Conservation (phyloP, 2,329 filamentous ascomycete genomes). For the Calonectria pseudoreteaudii region DNA sequence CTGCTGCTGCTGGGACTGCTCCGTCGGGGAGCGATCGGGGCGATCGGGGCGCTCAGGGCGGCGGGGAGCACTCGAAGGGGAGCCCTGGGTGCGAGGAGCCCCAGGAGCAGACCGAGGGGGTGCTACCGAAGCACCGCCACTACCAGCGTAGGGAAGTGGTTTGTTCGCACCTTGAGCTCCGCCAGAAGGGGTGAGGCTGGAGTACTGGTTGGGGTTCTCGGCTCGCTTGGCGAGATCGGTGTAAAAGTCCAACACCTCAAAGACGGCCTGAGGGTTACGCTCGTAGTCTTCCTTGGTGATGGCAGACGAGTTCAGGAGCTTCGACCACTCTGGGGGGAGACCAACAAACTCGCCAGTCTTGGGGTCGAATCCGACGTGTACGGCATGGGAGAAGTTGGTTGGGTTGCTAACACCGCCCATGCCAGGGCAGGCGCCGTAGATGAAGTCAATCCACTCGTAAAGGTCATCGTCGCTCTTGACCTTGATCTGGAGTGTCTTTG, state of each 20-base stretch:
- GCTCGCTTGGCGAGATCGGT: conserved; percentile 83
- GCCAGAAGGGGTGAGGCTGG: conserved; percentile 73
- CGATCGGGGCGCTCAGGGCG: conserved; percentile 53
- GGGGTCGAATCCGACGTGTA: conserved; percentile 97
- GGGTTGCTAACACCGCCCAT: conserved; percentile 99
- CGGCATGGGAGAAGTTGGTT: conserved; percentile 96
- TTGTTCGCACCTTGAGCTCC: conserved; percentile 65
- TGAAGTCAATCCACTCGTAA: conserved; percentile 98
- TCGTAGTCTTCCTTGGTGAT: conserved; percentile 99
- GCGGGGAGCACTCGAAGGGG: conserved; percentile 53
- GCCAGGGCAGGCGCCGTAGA: conserved; percentile 94
- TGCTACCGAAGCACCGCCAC: conserved; percentile 69
- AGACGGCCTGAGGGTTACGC: conserved; percentile 89
- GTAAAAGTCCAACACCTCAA: conserved; percentile 87
- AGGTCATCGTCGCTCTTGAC: conserved; percentile 97
- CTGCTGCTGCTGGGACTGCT: conserved; percentile 65
- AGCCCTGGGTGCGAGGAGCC: conserved; percentile 54
- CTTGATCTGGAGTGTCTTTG: conserved; percentile 88
- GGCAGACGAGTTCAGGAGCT: conserved; percentile 92
- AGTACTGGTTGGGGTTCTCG: conserved; percentile 77
- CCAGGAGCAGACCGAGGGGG: conserved; percentile 73
- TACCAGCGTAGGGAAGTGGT: conserved; percentile 66
- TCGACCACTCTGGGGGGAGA: conserved; percentile 95
- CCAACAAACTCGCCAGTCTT: conserved; percentile 96
- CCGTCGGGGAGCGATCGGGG: conserved; percentile 49